Conservation (phyloP, 2,329 filamentous ascomycete species). For the Onygena corvina region DNA sequence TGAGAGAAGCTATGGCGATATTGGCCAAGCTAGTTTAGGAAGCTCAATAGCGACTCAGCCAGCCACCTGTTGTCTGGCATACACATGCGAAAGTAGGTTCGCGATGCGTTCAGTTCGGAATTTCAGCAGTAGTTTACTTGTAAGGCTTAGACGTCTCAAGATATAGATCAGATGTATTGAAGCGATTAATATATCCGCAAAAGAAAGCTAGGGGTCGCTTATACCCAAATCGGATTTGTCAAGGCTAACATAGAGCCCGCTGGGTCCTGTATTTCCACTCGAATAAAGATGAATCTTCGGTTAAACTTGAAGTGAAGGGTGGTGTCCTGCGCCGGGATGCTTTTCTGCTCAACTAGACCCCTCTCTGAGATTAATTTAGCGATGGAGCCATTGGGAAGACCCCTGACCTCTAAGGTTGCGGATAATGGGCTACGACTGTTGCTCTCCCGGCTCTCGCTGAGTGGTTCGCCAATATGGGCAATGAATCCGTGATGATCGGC, state of each 20-base stretch:
- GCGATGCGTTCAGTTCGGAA: too few relatives aligned
- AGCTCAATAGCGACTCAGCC: too few relatives aligned
- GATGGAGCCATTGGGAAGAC: slow-evolving; percentile 10
- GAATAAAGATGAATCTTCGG: not conserved
- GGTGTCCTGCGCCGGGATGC: not conserved
- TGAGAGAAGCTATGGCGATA: too few relatives aligned
- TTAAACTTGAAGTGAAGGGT: not conserved
- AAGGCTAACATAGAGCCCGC: not conserved
- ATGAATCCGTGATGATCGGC: not conserved
- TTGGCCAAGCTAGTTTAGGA: too few relatives aligned
- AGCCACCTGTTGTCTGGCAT: too few relatives aligned
- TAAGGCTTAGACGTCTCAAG: too few relatives aligned
- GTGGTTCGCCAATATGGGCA: slow-evolving; percentile 10
- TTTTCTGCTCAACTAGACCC: slow-evolving; percentile 11
- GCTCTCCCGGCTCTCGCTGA: not conserved
- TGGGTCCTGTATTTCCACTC: not conserved
- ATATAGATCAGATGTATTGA: too few relatives aligned
- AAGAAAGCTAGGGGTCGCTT: not conserved
- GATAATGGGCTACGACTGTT: not conserved
- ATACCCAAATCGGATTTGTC: not conserved
- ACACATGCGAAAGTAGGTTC: too few relatives aligned
- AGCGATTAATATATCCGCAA: too few relatives aligned
- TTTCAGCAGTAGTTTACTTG: too few relatives aligned
- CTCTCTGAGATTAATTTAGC: slow-evolving; percentile 13
- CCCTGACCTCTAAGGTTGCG: not conserved